phyloP scores from a whole-genome alignment of 2,329 filamentous ascomycete genomes.

The Penicillium sp. region DNA sequence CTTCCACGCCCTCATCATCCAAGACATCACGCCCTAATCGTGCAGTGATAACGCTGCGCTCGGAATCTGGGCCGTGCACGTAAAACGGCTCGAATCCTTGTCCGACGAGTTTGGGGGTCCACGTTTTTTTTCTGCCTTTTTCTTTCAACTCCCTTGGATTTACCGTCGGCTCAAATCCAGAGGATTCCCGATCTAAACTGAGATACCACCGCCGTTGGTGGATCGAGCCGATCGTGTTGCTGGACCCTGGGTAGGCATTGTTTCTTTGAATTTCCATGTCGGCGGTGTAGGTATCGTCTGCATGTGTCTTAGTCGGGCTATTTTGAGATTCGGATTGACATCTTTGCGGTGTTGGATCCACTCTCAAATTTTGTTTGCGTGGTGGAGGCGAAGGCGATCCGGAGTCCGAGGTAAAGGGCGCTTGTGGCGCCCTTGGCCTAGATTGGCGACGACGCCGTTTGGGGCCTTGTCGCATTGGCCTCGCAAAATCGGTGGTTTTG shows the following conservation, averaged over 20 bases:
- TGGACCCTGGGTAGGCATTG: slow-evolving; percentile 67
- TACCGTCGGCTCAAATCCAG: slow-evolving; percentile 51
- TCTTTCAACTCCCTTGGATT: neutral
- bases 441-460: slow-evolving; percentile 24
- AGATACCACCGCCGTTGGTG: slow-evolving; percentile 68
- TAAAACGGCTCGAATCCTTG: slow-evolving; percentile 58
- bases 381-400: slow-evolving; percentile 17
- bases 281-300: slow-evolving; percentile 31
- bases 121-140: slow-evolving; percentile 24
- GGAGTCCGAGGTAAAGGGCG: slow-evolving; percentile 21
- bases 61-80: slow-evolving; percentile 59
- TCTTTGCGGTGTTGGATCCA: neutral
- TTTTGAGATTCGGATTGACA: neutral
- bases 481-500: slow-evolving; percentile 23
- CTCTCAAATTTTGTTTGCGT: neutral
- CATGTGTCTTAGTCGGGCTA: neutral
- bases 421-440: neutral
- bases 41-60: slow-evolving; percentile 68
- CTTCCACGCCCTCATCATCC: slow-evolving; percentile 59
- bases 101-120: slow-evolving; percentile 26
- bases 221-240: slow-evolving; percentile 65
- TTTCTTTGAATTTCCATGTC: slow-evolving; percentile 57
- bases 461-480: slow-evolving; percentile 17
- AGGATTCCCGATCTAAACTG: slow-evolving; percentile 59
- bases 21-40: slow-evolving; percentile 60